Percentiles rank a stretch among this genome's conserved stretches.
Evolutionary conservation across 495 filamentous ascomycete genomes (phyloP).

Genomic region (Mycothermus thermophilus): DNA sequence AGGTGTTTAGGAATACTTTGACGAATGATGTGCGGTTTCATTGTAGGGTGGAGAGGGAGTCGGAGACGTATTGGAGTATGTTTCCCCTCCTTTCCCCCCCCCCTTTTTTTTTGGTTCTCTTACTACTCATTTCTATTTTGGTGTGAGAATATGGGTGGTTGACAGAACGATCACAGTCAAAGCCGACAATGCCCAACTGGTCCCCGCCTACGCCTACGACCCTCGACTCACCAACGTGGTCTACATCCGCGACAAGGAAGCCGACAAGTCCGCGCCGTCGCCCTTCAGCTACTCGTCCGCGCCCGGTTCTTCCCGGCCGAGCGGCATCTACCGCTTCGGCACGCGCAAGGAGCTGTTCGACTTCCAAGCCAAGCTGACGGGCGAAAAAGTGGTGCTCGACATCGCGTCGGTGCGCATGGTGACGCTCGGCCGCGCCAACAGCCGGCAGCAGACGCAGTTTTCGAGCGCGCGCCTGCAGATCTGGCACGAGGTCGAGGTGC

Average conservation of each 20-base stretch:
- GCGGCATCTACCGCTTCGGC: slow-evolving; percentile 20
- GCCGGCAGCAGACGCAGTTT: slow-evolving; percentile 14
- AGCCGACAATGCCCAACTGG: slow-evolving; percentile 19
- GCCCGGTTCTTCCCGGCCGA: too few relatives aligned
- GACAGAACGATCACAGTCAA: slow-evolving; percentile 12
- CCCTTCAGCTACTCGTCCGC: too few relatives aligned
- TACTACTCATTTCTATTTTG: too few relatives aligned
- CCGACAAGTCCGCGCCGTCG: slow-evolving; percentile 13
- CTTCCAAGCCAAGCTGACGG: slow-evolving; percentile 23
- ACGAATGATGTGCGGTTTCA: slow-evolving; percentile 20
- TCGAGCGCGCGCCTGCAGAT: slow-evolving; percentile 22
- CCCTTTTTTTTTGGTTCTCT: too few relatives aligned
- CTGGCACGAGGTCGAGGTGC: slow-evolving; percentile 18
- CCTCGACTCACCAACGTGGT: slow-evolving; percentile 18
- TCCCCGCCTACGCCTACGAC: slow-evolving; percentile 25
- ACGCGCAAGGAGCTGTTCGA: slow-evolving; percentile 14
- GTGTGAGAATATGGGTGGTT: not conserved
- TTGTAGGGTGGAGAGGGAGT: slow-evolving; percentile 17
- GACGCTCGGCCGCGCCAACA: slow-evolving; percentile 10
- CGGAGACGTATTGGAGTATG: slow-evolving; percentile 25
- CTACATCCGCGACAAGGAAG: slow-evolving; percentile 21
- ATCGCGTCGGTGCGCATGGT: slow-evolving; percentile 20
- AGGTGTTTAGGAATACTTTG: slow-evolving; percentile 21
- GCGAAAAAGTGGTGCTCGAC: slow-evolving; percentile 21
- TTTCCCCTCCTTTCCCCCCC: not conserved